Evolutionary conservation across 2,329 filamentous ascomycete species (phyloP), one percentile per base, ranked within the genome.

Genomic region (Lecanosticta acicola): DNA sequence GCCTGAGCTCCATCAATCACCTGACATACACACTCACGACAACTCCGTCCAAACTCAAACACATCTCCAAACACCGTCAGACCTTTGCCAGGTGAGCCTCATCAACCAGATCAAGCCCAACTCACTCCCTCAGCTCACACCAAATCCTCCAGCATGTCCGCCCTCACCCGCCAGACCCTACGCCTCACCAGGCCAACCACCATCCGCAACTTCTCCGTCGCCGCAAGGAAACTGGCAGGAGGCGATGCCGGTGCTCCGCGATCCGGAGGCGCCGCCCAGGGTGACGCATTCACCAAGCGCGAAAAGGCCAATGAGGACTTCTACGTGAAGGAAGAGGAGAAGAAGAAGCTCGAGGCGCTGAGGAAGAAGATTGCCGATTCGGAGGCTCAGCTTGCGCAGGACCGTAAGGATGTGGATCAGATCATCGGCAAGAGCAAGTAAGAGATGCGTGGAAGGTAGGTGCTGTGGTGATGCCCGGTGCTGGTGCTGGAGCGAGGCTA

Each of bases 261-360:
- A 54, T n/a, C n/a, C n/a, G n/a, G n/a, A n/a, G n/a, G n/a, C n/a
- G n/a, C n/a, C 29, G 64, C 65, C 5, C 54, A 59, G 57, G 94
- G 91, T 60, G 91, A 98, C 66, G 81, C 87, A 46, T 98, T 96
- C 80, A 87, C 84, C 73, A 85, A 84, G 73, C 88, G 93, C 61
- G 93, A 98, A 73, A 80, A 84, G 66, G 91, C 91, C 58, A 78
- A 74, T 66, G 93, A 97, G 75, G 84, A 89, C 68, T 80, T 80
- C 59, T 87, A 85, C 71, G 89, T 98, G 72, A 81, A 81, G 63
- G 75, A 85, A 74, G 86, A 89, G 66, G 93, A 97, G 79, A 81
- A 82, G 73, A 83, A 90, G 74, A 96, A 95, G 87, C 59, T 66
- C 17, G 61, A 59, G 43, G 53, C 55, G 33, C 51, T 67, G 40